Evolutionary conservation across 306 rosid genomes (phyloP).

Genomic region (Crataegus laevigata): DNA sequence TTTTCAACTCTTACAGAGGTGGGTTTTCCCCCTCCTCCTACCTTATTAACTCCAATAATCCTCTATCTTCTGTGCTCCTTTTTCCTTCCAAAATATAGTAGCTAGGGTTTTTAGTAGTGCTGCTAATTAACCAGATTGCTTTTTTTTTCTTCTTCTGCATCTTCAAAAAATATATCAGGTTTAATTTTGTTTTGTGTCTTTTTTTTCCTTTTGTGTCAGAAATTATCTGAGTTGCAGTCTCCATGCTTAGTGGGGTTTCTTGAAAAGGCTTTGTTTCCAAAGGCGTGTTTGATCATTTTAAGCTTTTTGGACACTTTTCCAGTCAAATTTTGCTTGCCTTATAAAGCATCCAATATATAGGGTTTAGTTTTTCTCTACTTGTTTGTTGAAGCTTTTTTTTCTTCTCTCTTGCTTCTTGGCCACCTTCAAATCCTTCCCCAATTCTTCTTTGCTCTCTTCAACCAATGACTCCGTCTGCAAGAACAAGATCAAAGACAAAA

Average conservation of each 20-base stretch:
- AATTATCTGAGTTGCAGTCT: not conserved
- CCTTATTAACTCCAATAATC: not conserved
- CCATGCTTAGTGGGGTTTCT: not conserved
- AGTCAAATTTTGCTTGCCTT: slow-evolving; percentile 34
- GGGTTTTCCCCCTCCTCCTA: not conserved
- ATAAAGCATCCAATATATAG: not conserved
- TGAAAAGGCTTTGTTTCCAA: slow-evolving; percentile 27
- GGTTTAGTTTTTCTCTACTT: not conserved
- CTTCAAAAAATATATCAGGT: not conserved
- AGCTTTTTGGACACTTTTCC: slow-evolving; percentile 19
- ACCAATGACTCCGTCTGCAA: slow-evolving; percentile 53
- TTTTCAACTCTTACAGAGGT: slow-evolving; percentile 1
- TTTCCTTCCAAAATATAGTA: not conserved
- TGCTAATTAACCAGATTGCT: not conserved
- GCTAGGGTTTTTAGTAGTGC: not conserved
- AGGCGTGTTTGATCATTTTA: slow-evolving; percentile 14
- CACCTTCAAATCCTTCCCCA: not conserved
- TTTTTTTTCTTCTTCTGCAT: not conserved
- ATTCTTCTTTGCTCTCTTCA: not conserved
- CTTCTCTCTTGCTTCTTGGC: not conserved
- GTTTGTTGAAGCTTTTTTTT: not conserved
- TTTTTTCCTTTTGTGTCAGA: not conserved
- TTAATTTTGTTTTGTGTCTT: not conserved
- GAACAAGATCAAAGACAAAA: slow-evolving; percentile 18
- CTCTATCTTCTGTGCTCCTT: not conserved